These are phyloP conservation scores for Solanum chiquidenum DNA, from an alignment of 257 asterid genomes.

Conservation along the genomic window DNA sequence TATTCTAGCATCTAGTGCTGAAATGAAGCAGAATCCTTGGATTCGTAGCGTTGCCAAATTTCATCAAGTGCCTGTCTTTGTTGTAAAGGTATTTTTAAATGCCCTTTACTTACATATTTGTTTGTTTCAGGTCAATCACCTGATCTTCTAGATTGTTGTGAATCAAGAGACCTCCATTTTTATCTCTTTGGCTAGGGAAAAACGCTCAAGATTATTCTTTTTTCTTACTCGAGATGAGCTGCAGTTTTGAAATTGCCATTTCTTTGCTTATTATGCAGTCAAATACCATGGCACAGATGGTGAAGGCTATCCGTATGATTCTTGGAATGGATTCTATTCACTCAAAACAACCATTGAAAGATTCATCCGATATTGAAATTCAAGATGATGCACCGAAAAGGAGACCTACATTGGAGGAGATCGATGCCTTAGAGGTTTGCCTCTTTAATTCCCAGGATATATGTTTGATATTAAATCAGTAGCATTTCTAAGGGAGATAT, in stretches of 20 bases:
- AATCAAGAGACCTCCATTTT: not conserved
- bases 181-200: not conserved
- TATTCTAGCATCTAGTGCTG: conserved; percentile 61
- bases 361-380: conserved; percentile 51
- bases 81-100: conserved; percentile 53
- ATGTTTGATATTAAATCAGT: not conserved
- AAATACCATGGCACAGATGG: conserved; percentile 91
- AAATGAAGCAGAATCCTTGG: conserved; percentile 90
- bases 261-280: conserved; percentile 41
- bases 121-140: not conserved
- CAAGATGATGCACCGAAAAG: conserved; percentile 80
- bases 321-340: conserved; percentile 63
- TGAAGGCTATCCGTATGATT: conserved; percentile 85
- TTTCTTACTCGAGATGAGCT: not conserved
- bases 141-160: not conserved
- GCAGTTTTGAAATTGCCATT: not conserved
- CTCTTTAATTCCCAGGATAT: not conserved
- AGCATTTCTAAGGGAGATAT: not conserved
- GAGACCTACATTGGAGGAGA: conserved; percentile 90
- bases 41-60: conserved; percentile 86
- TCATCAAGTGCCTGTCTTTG: conserved; percentile 76
- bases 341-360: conserved; percentile 29
- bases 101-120: not conserved
- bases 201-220: not conserved
- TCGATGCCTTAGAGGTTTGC: conserved; percentile 90